phyloP scores from a whole-genome alignment of 371 early-diverging fungal genomes.

The Mucor ambiguus region DNA sequence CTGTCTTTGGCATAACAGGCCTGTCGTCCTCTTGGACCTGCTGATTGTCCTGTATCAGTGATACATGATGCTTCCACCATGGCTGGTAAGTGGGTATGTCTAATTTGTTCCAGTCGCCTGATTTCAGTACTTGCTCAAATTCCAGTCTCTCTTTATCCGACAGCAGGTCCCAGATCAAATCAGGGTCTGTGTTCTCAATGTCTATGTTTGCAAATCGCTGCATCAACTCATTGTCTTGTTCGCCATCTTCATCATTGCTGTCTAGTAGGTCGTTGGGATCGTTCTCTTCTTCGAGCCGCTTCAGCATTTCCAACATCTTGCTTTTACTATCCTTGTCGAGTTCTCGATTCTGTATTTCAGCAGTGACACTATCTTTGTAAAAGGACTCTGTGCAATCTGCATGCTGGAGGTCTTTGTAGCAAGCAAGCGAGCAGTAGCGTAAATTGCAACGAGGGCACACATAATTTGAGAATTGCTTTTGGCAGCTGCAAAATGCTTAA shows the following conservation, averaged over 20 bases:
- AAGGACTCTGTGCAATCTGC: slow-evolving; percentile 69
- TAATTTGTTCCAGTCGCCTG: slow-evolving; percentile 12
- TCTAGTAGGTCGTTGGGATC: slow-evolving; percentile 21
- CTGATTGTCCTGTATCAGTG: slow-evolving; percentile 15
- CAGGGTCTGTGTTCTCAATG: slow-evolving; percentile 52
- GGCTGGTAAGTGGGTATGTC: slow-evolving; percentile 34
- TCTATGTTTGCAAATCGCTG: slow-evolving; percentile 54
- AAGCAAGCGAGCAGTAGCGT: slow-evolving; percentile 66
- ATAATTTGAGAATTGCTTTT: slow-evolving; percentile 58
- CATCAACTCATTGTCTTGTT: slow-evolving; percentile 46
- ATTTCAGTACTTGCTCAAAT: slow-evolving; percentile 39
- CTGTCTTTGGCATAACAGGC: slow-evolving; percentile 1
- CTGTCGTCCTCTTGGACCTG: slow-evolving; percentile 1
- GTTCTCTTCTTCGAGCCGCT: slow-evolving; percentile 55
- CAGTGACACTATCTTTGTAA: slow-evolving; percentile 60
- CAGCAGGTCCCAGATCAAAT: slow-evolving; percentile 56
- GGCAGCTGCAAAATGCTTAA: slow-evolving; percentile 45
- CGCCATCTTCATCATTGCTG: slow-evolving; percentile 30
- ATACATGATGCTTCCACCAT: slow-evolving; percentile 36
- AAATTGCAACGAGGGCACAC: slow-evolving; percentile 76
- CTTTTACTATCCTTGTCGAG: slow-evolving; percentile 43
- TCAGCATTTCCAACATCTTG: slow-evolving; percentile 58
- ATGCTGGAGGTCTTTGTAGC: slow-evolving; percentile 62
- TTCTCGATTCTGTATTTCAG: slow-evolving; percentile 57
- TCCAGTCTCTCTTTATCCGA: slow-evolving; percentile 56